Evolutionary conservation across 1,139 yeast species (phyloP).

Genomic region (Protomyces macrosporus): DNA sequence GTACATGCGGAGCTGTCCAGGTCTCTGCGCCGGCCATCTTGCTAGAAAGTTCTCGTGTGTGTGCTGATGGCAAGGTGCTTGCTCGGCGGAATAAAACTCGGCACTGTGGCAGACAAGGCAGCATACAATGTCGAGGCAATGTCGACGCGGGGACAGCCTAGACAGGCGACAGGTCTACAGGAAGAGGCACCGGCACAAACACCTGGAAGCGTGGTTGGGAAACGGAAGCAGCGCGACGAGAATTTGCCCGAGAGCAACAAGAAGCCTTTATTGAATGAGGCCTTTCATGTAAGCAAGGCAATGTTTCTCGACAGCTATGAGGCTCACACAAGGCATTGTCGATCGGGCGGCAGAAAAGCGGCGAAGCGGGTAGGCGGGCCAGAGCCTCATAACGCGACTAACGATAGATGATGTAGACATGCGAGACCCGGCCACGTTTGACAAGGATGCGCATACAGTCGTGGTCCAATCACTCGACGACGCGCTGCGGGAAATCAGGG

Average conservation of each 20-base stretch:
- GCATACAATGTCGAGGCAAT: too few relatives aligned
- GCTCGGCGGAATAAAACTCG: too few relatives aligned
- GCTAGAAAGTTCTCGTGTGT: background rate
- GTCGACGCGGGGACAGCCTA: too few relatives aligned
- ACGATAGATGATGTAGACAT: conserved; percentile 5
- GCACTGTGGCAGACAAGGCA: too few relatives aligned
- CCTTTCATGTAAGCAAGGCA: conserved; percentile 4
- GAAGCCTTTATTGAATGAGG: conserved; percentile 9
- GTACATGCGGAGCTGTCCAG: conserved; percentile 47
- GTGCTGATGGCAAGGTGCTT: too few relatives aligned
- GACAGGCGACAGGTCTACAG: too few relatives aligned
- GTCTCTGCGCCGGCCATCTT: background rate
- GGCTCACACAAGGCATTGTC: background rate
- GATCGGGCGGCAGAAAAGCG: background rate
- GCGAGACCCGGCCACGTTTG: conserved; percentile 7
- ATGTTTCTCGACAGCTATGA: background rate
- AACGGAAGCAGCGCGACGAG: conserved; percentile 5
- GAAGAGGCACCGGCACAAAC: too few relatives aligned
- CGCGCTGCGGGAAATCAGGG: background rate
- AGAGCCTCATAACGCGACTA: background rate
- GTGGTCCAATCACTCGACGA: conserved; percentile 24
- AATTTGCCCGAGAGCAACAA: background rate
- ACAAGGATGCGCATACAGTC: conserved; percentile 27
- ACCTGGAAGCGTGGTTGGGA: background rate
- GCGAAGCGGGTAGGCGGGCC: background rate